Evolutionary conservation across 257 asterid genomes (phyloP).

Genomic region (Eustoma russellianum): DNA sequence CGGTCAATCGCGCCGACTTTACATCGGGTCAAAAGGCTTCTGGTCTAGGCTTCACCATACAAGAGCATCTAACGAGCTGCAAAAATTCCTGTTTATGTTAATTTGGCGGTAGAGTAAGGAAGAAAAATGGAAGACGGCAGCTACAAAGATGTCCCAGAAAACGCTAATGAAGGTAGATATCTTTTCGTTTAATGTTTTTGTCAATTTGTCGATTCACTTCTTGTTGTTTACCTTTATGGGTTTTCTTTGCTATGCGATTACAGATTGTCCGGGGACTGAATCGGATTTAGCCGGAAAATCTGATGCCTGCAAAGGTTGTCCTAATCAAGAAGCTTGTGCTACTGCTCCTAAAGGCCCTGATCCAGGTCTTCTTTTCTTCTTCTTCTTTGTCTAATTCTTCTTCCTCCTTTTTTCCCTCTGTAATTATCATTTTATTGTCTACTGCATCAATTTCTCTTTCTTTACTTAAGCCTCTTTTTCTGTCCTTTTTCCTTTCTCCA

Average conservation of each 20-base stretch:
- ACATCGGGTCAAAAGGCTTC: too few relatives aligned
- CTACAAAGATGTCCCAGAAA: conserved; percentile 11
- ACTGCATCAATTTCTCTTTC: too few relatives aligned
- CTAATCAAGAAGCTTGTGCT: conserved; percentile 84
- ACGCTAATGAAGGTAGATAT: conserved; percentile 15
- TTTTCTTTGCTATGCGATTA: conserved; percentile 2
- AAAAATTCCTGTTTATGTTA: too few relatives aligned
- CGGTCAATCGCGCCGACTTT: too few relatives aligned
- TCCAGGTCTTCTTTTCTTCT: conserved; percentile 39
- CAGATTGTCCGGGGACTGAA: conserved; percentile 88
- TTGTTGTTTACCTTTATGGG: too few relatives aligned
- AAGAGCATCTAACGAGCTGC: too few relatives aligned
- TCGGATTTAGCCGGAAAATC: conserved; percentile 85
- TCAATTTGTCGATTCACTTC: too few relatives aligned
- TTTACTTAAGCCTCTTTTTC: too few relatives aligned
- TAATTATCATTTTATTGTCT: too few relatives aligned
- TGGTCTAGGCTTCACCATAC: too few relatives aligned
- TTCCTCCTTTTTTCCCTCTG: neutral
- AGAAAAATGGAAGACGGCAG: conserved; percentile 12
- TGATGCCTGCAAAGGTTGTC: conserved; percentile 76
- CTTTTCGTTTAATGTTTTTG: neutral
- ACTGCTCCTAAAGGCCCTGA: conserved; percentile 98
- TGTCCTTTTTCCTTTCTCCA: too few relatives aligned
- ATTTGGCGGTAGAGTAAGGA: too few relatives aligned
- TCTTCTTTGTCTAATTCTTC: neutral